These are phyloP conservation scores for Talaromyces rugulosus DNA, from an alignment of 2,329 filamentous ascomycete species.

Conservation along the genomic window DNA sequence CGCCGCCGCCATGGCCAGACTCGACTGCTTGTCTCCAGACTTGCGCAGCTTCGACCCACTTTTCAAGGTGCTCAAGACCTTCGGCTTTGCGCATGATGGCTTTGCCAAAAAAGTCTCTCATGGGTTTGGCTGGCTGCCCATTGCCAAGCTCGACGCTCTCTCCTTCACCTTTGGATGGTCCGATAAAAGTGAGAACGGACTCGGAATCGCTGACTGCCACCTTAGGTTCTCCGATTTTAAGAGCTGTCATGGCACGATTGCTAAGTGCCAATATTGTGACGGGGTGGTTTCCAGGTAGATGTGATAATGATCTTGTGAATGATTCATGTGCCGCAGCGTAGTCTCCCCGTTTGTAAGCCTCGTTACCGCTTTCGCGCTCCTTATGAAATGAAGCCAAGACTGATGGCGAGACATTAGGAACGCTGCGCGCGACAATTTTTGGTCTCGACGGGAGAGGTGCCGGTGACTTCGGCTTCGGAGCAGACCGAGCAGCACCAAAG, in stretches of 20 bases:
- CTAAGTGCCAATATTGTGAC: slow-evolving; percentile 83
- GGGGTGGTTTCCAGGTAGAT: slow-evolving; percentile 74
- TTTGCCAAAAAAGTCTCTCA: slow-evolving; percentile 92
- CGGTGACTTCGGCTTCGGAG: slow-evolving; percentile 39
- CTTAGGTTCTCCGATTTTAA: slow-evolving; percentile 91
- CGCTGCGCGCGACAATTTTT: slow-evolving; percentile 45
- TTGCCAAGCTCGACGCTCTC: slow-evolving; percentile 70
- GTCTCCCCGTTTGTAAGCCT: slow-evolving; percentile 91
- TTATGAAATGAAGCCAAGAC: slow-evolving; percentile 72
- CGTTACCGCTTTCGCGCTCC: slow-evolving; percentile 74
- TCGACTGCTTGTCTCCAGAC: slow-evolving; percentile 83
- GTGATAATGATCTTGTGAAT: slow-evolving; percentile 72
- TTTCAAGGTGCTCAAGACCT: slow-evolving; percentile 91
- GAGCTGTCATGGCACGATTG: slow-evolving; percentile 82
- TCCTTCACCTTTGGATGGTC: slow-evolving; percentile 69
- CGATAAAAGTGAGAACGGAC: slow-evolving; percentile 73
- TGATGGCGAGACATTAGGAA: slow-evolving; percentile 63
- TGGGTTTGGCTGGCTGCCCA: slow-evolving; percentile 68
- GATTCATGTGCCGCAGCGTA: slow-evolving; percentile 79
- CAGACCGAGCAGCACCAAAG: slow-evolving; percentile 29
- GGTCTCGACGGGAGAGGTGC: slow-evolving; percentile 44
- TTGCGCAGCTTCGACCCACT: slow-evolving; percentile 76
- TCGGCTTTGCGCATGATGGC: slow-evolving; percentile 92
- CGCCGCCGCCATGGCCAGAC: slow-evolving; percentile 76
- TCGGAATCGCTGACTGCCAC: slow-evolving; percentile 82